phyloP scores from a whole-genome alignment of 306 rosid genomes.

The Trichosanthes cucumerina region DNA sequence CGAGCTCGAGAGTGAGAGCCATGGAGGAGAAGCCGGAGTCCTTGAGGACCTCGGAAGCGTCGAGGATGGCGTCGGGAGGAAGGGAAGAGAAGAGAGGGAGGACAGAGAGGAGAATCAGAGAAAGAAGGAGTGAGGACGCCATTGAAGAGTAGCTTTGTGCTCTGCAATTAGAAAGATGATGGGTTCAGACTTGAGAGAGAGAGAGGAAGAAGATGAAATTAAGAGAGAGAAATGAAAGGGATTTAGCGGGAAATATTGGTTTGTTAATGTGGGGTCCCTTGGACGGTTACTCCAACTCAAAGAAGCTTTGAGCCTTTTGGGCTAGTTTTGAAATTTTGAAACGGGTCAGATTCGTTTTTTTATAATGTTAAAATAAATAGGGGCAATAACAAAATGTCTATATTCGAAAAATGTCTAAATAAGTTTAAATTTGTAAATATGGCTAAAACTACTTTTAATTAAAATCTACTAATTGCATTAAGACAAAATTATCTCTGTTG shows the following conservation, averaged over 20 bases:
- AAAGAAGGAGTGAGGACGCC: constrained; percentile 25
- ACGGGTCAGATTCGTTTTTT: too few relatives aligned
- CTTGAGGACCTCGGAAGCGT: constrained; percentile 49
- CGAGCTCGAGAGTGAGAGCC: constrained; percentile 41
- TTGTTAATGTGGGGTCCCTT: not conserved
- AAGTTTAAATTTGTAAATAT: too few relatives aligned
- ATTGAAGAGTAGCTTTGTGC: constrained; percentile 11
- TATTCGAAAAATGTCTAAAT: too few relatives aligned
- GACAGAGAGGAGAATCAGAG: constrained; percentile 16
- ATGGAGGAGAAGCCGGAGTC: constrained; percentile 38
- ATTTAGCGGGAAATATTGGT: not conserved
- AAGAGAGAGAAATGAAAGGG: not conserved
- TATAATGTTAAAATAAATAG: too few relatives aligned
- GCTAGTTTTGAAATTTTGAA: too few relatives aligned
- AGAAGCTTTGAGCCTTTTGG: constrained; percentile 25
- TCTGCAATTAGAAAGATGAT: not conserved
- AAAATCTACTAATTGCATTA: too few relatives aligned
- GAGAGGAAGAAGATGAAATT: not conserved
- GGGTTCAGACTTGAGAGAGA: not conserved
- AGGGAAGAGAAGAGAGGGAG: constrained; percentile 15
- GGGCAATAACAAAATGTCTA: too few relatives aligned
- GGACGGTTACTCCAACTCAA: constrained; percentile 15
- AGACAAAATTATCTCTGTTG: too few relatives aligned
- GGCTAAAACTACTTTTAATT: too few relatives aligned
- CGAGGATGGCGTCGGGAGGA: constrained; percentile 27